Evolutionary conservation across 2,329 filamentous ascomycete genomes (phyloP).

Genomic region (Teratosphaeria zuluensis): DNA sequence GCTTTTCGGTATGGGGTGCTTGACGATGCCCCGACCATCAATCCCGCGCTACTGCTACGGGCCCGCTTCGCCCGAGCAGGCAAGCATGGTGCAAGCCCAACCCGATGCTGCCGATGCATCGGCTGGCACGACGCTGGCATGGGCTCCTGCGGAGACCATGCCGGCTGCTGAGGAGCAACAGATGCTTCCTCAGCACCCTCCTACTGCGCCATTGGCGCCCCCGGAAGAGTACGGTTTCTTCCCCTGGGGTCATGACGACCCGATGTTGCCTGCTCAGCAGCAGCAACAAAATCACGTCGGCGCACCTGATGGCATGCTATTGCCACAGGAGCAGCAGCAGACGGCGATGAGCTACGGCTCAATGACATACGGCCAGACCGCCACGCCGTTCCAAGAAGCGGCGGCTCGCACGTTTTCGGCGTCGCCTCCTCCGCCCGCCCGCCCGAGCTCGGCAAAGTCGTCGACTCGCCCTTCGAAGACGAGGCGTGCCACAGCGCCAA

Average conservation of each 20-base stretch:
- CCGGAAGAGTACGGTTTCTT: neutral
- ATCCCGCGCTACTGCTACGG: no score
- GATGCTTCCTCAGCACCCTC: no score
- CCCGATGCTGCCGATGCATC: no score
- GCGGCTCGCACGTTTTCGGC: neutral
- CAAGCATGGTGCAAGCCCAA: no score
- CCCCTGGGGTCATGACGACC: neutral
- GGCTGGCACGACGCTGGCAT: no score
- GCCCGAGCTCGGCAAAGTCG: neutral
- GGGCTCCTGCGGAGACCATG: no score
- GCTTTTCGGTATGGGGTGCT: no score
- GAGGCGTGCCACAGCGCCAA: neutral
- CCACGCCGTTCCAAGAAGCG: neutral
- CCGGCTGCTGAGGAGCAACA: no score
- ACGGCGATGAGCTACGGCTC: neutral
- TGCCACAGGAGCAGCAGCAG: neutral
- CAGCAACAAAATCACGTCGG: neutral
- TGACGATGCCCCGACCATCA: no score
- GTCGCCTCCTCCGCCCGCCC: neutral
- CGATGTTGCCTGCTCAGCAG: neutral
- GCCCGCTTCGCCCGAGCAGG: no score
- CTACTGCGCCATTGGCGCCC: no score
- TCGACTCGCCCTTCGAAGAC: neutral
- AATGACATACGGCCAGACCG: neutral
- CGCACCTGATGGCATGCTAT: neutral